Percentiles rank a stretch among this genome's conserved stretches.
These are phyloP conservation scores for Paramecium pentaurelia DNA, from an alignment of 73 alveolate genomes.

Conservation along the genomic window DNA sequence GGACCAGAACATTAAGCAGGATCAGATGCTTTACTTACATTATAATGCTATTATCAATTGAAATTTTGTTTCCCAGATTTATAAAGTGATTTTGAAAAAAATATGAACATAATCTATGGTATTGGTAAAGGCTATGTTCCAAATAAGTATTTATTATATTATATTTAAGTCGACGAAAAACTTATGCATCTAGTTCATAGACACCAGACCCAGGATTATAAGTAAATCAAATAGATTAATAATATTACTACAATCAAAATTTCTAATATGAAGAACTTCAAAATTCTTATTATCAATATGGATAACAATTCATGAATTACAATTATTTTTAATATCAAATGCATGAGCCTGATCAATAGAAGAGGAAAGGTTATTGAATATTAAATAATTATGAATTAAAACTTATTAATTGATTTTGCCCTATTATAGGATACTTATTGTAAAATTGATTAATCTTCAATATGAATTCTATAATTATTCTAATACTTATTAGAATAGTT, in stretches of 20 bases:
- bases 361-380: neutral
- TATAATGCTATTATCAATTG: slow-evolving; percentile 11
- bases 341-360: neutral
- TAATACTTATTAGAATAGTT: neutral
- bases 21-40: slow-evolving; percentile 5
- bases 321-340: neutral
- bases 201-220: neutral
- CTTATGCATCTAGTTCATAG: neutral
- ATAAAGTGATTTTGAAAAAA: neutral
- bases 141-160: neutral
- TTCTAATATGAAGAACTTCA: neutral
- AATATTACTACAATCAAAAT: neutral
- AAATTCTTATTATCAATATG: neutral
- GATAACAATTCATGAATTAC: neutral
- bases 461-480: neutral
- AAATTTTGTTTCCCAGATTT: neutral
- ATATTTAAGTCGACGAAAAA: neutral
- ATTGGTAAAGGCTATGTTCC: slow-evolving; percentile 9
- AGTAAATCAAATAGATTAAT: neutral
- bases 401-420: neutral
- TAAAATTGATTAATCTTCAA: neutral
- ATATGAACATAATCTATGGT: neutral
- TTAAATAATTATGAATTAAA: neutral
- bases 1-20: slow-evolving; percentile 50
- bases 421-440: neutral